Conservation (phyloP, 495 filamentous ascomycete species). For the Neurospora pannonica region DNA sequence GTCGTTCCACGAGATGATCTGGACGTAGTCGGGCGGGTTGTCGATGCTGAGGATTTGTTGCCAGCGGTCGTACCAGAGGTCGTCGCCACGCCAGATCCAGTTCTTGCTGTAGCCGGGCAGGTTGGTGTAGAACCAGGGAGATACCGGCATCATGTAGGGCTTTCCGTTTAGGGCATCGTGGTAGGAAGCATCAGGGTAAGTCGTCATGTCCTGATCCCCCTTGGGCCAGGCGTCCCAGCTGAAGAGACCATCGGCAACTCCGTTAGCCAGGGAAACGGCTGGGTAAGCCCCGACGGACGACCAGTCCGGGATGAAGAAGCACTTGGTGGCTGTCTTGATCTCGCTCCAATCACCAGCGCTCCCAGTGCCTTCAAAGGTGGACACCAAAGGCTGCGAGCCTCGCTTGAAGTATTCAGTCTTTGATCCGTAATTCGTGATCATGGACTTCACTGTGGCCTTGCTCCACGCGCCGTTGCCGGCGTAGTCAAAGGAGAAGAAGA, state of each 20-base stretch:
- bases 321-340: constrained; percentile 19
- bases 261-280: neutral
- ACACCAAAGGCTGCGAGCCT: constrained; percentile 18
- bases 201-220: constrained; percentile 42
- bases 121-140: constrained; percentile 60
- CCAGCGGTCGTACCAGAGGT: constrained; percentile 43
- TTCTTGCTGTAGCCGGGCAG: constrained; percentile 56
- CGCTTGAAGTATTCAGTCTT: constrained; percentile 20
- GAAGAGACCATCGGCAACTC: constrained; percentile 25
- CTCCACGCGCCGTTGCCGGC: constrained; percentile 15
- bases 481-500: constrained; percentile 35
- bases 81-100: constrained; percentile 59
- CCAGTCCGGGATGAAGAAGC: constrained; percentile 25
- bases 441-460: constrained; percentile 15
- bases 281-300: constrained; percentile 12
- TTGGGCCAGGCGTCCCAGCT: constrained; percentile 29
- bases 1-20: constrained; percentile 6
- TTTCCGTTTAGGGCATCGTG: constrained; percentile 18
- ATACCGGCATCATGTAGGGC: constrained; percentile 42
- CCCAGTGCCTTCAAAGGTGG: constrained; percentile 20
- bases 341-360: constrained; percentile 15
- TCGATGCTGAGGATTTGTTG: neutral
- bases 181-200: constrained; percentile 15
- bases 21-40: neutral
- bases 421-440: constrained; percentile 18